Percentiles rank a stretch among this genome's conserved stretches.
Conservation (phyloP, 2,329 filamentous ascomycete genomes). For the Elsinoe batatas region DNA sequence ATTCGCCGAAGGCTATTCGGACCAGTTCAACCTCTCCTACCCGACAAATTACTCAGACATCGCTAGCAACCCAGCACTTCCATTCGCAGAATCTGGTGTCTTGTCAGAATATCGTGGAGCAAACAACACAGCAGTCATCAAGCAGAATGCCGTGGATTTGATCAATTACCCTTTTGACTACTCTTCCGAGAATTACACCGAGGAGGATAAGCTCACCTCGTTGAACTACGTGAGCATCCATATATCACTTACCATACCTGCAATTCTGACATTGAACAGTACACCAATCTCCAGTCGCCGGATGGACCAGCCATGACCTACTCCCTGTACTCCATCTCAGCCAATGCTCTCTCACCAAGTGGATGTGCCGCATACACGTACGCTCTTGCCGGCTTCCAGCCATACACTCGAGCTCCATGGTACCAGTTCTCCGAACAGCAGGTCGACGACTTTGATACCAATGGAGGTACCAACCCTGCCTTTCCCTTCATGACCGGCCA, state of each 20-base stretch:
- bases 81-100: constrained; percentile 16
- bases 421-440: constrained; percentile 63
- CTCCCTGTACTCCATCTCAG: constrained; percentile 57
- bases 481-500: constrained; percentile 64
- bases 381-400: constrained; percentile 51
- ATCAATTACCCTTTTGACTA: constrained; percentile 54
- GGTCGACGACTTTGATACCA: constrained; percentile 48
- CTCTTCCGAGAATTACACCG: constrained; percentile 33
- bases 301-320: constrained; percentile 67
- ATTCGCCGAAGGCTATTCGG: constrained; percentile 14
- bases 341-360: constrained; percentile 54
- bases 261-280: constrained; percentile 11
- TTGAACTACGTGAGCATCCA: constrained; percentile 44
- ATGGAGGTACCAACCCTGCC: constrained; percentile 58
- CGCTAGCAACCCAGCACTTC: constrained; percentile 15
- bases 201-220: constrained; percentile 35
- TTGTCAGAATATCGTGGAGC: constrained; percentile 16
- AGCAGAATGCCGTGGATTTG: constrained; percentile 62
- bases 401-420: constrained; percentile 57
- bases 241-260: background rate
- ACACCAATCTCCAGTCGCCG: constrained; percentile 54
- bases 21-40: constrained; percentile 14
- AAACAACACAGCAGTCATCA: constrained; percentile 33
- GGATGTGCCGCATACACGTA: constrained; percentile 62
- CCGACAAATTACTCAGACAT: constrained; percentile 15